Conservation (phyloP, 2,329 filamentous ascomycete genomes). For the Hypoxylon sp. region DNA sequence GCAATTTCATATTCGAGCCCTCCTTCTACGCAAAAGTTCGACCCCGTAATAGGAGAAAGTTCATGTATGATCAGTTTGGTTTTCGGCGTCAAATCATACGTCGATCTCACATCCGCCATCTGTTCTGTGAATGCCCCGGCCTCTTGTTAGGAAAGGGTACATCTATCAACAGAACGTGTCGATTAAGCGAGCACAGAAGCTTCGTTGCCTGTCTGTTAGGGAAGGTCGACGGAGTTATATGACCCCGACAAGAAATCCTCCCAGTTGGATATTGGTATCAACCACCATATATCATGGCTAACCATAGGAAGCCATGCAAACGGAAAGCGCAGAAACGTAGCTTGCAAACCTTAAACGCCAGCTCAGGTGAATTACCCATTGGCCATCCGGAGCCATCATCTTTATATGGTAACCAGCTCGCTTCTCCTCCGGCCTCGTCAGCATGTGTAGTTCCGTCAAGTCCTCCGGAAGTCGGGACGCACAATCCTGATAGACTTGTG, state of each 20-base stretch:
- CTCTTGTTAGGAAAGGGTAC: not conserved
- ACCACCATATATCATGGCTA: constrained; percentile 7
- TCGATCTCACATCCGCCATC: not conserved
- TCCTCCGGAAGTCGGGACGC: not conserved
- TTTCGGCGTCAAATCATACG: not conserved
- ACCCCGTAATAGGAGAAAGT: not conserved
- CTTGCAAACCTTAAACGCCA: not conserved
- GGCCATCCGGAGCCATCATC: not conserved
- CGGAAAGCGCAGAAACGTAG: constrained; percentile 2
- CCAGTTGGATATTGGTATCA: not conserved
- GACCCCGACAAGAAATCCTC: not conserved
- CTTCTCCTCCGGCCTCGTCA: constrained; percentile 31
- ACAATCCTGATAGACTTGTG: not conserved
- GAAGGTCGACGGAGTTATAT: not conserved
- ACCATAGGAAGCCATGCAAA: not conserved
- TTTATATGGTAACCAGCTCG: constrained; percentile 13
- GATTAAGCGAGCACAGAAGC: not conserved
- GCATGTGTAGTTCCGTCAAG: constrained; percentile 14
- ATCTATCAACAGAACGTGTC: not conserved
- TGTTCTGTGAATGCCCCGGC: not conserved
- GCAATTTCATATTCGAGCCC: not conserved
- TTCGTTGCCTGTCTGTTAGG: not conserved
- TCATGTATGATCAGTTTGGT: constrained; percentile 1
- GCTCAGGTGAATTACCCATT: not conserved
- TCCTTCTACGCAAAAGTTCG: not conserved